These are phyloP conservation scores for Hemisphaericaspora nanyangensis DNA, from an alignment of 805 yeast species.

Conservation along the genomic window DNA sequence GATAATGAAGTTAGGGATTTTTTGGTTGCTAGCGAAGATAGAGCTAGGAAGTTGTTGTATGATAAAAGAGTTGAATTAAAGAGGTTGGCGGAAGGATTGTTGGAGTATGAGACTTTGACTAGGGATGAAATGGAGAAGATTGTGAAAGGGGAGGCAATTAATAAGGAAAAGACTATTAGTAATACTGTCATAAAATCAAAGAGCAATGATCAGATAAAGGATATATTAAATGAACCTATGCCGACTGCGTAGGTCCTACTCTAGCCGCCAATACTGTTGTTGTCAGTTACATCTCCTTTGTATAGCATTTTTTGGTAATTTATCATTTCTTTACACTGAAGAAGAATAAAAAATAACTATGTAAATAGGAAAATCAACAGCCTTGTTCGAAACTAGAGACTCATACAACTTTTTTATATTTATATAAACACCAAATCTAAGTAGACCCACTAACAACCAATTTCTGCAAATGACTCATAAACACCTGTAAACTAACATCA, in stretches of 20 bases:
- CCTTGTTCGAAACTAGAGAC: no score
- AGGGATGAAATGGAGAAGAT: slow-evolving; percentile 86
- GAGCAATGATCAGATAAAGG: slow-evolving; percentile 7
- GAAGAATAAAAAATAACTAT: no score
- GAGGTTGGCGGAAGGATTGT: slow-evolving; percentile 85
- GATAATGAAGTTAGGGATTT: slow-evolving; percentile 85
- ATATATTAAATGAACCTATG: slow-evolving; percentile 8
- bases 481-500: slow-evolving; percentile 91
- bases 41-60: slow-evolving; percentile 67
- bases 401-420: not conserved
- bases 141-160: slow-evolving; percentile 72
- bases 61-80: slow-evolving; percentile 68
- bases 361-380: no score
- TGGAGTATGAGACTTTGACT: slow-evolving; percentile 93
- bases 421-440: slow-evolving; percentile 9
- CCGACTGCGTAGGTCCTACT: slow-evolving; percentile 8
- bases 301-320: no score
- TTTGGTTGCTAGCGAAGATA: slow-evolving; percentile 69
- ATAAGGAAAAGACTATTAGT: slow-evolving; percentile 63
- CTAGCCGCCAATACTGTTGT: no score
- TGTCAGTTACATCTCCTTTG: no score
- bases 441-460: slow-evolving; percentile 63
- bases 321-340: no score
- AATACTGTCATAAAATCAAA: slow-evolving; percentile 55
- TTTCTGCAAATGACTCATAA: slow-evolving; percentile 91